phyloP scores from a whole-genome alignment of 768 basidiomycete genomes.

The Calocybe cyanea region DNA sequence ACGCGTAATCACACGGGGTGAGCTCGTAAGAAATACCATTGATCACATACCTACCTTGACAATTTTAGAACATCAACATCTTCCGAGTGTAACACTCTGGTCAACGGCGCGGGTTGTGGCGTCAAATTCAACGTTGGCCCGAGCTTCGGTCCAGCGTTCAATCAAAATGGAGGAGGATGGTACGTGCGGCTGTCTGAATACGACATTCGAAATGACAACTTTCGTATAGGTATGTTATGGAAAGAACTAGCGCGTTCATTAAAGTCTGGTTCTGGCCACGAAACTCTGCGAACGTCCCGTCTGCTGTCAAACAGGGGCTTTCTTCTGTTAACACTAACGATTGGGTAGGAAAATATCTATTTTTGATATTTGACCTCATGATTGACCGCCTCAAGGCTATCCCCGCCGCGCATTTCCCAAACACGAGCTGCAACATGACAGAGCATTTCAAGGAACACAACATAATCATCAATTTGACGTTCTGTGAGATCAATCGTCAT shows the following conservation, averaged over 20 bases:
- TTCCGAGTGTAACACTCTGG: slow-evolving; percentile 30
- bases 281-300: slow-evolving; percentile 40
- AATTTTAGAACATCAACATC: slow-evolving; percentile 19
- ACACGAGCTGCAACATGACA: slow-evolving; percentile 53
- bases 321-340: slow-evolving; percentile 38
- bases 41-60: neutral
- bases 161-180: slow-evolving; percentile 57
- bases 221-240: slow-evolving; percentile 52
- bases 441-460: slow-evolving; percentile 53
- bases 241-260: slow-evolving; percentile 53
- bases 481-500: slow-evolving; percentile 26
- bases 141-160: slow-evolving; percentile 58
- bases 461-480: slow-evolving; percentile 60
- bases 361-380: neutral
- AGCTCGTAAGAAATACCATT: slow-evolving; percentile 2
- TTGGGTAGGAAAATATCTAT: slow-evolving; percentile 45
- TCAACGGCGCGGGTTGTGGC: slow-evolving; percentile 41
- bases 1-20: slow-evolving; percentile 42
- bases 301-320: slow-evolving; percentile 39
- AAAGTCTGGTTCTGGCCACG: slow-evolving; percentile 76
- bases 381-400: slow-evolving; percentile 37
- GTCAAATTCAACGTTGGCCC: slow-evolving; percentile 30
- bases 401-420: slow-evolving; percentile 57
- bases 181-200: slow-evolving; percentile 22
- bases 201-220: neutral